Evolutionary conservation across 257 asterid genomes (phyloP), one percentile per base, ranked within the genome.

Genomic region (Haberlea rhodopensis): DNA sequence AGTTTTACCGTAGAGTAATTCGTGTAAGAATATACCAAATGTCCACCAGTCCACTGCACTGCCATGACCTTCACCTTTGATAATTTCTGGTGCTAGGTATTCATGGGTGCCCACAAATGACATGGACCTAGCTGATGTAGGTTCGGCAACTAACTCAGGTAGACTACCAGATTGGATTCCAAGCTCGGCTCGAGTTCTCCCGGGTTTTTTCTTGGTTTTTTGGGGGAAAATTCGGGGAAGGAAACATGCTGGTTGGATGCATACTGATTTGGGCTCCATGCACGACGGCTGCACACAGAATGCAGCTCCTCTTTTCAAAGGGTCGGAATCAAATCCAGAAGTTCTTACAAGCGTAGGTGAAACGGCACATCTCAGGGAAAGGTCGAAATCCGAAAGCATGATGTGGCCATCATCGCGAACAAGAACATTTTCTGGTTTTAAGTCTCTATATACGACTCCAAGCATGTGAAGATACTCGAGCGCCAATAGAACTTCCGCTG

Each of bases 11-110:
- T 87, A 85, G 0, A 87, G n/a, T 63, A 87, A 60, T 62, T 87
- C 96, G 5, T 87, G 85, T 71, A 87, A 71, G 84, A 87, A 87
- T 52, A 87, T 75, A n/a, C 96, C 96, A 54, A 85, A 87, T 9
- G 96, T 87, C 96, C 96, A 87, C 96, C 96, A 87, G 62, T 88
- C 96, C 59, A 88, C 96, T 2, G 94, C 96, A 71, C 90, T 88
- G 26, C 96, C 94, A 48, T 88, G 94, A 74, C 96, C 94, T 74
- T 88, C 96, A 6, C 90, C 96, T 72, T 88, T 88, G 73, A 87
- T 87, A 54, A n/a, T 85, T 69, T 87, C 96, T 0, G 90, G 95
- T 53, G 96, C 96, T 27, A 87, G 63, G 66, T 87, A 87, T 57
- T 87, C 94, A 22, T 87, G 96, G 56, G 96, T 87, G 68, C 96